These are phyloP conservation scores for Trichophyton rubrum DNA, from an alignment of 2,329 filamentous ascomycete genomes.

Conservation along the genomic window DNA sequence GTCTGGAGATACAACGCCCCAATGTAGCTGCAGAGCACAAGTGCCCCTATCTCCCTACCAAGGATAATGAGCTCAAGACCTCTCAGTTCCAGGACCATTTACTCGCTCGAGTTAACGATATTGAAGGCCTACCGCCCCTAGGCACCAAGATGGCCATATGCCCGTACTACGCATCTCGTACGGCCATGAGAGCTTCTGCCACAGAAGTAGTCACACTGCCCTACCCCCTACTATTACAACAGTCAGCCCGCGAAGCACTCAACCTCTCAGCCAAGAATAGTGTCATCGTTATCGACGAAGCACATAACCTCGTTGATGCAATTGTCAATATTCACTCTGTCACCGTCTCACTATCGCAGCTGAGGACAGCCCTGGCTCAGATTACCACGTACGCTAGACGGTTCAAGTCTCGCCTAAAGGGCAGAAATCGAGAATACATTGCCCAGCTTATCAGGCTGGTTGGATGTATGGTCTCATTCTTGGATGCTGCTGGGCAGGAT, in stretches of 20 bases:
- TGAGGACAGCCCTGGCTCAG: slow-evolving; percentile 60
- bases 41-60: slow-evolving; percentile 67
- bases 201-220: slow-evolving; percentile 70
- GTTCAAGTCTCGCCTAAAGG: slow-evolving; percentile 79
- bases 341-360: slow-evolving; percentile 58
- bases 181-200: slow-evolving; percentile 58
- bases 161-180: slow-evolving; percentile 89
- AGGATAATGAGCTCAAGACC: slow-evolving; percentile 58
- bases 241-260: slow-evolving; percentile 73
- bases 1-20: slow-evolving; percentile 75
- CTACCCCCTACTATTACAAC: slow-evolving; percentile 81
- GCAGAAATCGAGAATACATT: slow-evolving; percentile 81
- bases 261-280: slow-evolving; percentile 76
- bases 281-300: slow-evolving; percentile 91
- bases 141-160: slow-evolving; percentile 72
- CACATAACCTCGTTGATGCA: slow-evolving; percentile 94
- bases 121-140: slow-evolving; percentile 72
- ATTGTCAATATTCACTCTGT: slow-evolving; percentile 78
- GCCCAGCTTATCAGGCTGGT: slow-evolving; percentile 76
- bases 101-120: slow-evolving; percentile 75
- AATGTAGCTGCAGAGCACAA: slow-evolving; percentile 48
- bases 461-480: slow-evolving; percentile 60
- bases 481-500: slow-evolving; percentile 41
- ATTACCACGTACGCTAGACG: slow-evolving; percentile 71
- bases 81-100: slow-evolving; percentile 76